Percentiles rank a stretch among this genome's conserved stretches.
These are phyloP conservation scores for Porpolomopsis calyptriformis DNA, from an alignment of 768 basidiomycete genomes.

Conservation along the genomic window DNA sequence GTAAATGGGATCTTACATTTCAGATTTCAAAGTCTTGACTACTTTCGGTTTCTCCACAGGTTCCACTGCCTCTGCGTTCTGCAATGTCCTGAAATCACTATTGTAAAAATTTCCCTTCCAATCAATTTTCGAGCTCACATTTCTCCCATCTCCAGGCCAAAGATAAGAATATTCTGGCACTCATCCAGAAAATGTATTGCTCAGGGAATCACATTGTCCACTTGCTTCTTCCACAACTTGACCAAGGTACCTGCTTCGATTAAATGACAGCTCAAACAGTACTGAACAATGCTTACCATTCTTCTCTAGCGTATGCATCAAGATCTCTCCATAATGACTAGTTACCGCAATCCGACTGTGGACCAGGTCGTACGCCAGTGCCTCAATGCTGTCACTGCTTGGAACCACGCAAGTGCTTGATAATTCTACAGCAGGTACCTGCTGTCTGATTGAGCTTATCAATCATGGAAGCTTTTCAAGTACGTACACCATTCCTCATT, in stretches of 20 bases:
- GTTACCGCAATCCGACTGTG: neutral
- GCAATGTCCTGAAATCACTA: too few species aligned
- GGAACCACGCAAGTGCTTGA: neutral
- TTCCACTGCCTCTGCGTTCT: too few species aligned
- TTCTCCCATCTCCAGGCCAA: neutral
- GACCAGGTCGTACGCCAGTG: neutral
- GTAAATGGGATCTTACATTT: too few species aligned
- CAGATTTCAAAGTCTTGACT: slow-evolving; percentile 1
- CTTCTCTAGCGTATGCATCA: neutral
- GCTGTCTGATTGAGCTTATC: too few species aligned
- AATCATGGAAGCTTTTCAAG: too few species aligned
- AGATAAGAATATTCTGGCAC: neutral
- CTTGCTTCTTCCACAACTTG: neutral
- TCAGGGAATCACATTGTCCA: neutral
- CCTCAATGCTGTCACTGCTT: neutral
- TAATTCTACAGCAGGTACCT: too few species aligned
- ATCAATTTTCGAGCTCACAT: too few species aligned
- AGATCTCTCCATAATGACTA: neutral
- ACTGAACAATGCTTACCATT: slow-evolving; percentile 1
- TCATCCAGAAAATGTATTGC: neutral
- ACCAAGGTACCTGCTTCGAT: neutral
- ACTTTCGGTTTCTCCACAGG: neutral
- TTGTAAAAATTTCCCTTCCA: too few species aligned
- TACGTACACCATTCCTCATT: too few species aligned
- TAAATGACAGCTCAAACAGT: too few species aligned